Base-by-base conservation (phyloP, 768 basidiomycete genomes). In the Favolaschia claudopus region DNA sequence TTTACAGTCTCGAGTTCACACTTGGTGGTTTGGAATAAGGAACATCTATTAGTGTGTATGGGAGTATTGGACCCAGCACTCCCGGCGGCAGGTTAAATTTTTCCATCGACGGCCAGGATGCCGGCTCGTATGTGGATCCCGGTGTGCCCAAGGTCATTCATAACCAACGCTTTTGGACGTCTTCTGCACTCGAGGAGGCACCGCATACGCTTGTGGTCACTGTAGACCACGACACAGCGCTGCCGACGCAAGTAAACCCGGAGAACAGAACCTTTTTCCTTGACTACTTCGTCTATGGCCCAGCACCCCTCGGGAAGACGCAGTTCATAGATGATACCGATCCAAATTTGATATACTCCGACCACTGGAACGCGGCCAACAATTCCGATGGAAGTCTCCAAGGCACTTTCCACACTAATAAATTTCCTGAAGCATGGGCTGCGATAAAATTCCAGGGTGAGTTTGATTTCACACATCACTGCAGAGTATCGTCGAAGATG, bases 271-370 rank as follows among this genome's bases (percentile, higher is more conserved):
- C 4, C 3, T 24, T 55, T 20, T 46, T 38, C 8, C 36, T 55
- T 15, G 54, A 55, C 44, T 55, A 55, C 19, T 38, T 55, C 28
- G 10, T 55, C 9, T 55, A 46, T 29, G 25, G 9, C 14, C 20
- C 54, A 10, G 17, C 34, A 22, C 22, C 54, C 38, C 19, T 37
- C 15, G 54, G 44, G 7, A 46, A 38, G 25, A 46, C 54, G 17
- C 7, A 45, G 3, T 46, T 55, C n/a, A 1, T 55, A n/a, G 54
- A 55, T 27, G 53, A 55, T 19, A 28, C 8, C 15, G 54, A 55
- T 45, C 0, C 7, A 2, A 20, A 20, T 15, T 15, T 55, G 8
- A 22, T 14, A 24, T 55, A 46, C 17, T 46, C 54, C 7, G 1
- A 42, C 1, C 28, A 14, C 12, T 55, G 54, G 53, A 5, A 37